A percentile compares a stretch with the other conserved stretches of the same genome.
phyloP scores from a whole-genome alignment of 768 basidiomycete genomes.

The Lactarius sp. region DNA sequence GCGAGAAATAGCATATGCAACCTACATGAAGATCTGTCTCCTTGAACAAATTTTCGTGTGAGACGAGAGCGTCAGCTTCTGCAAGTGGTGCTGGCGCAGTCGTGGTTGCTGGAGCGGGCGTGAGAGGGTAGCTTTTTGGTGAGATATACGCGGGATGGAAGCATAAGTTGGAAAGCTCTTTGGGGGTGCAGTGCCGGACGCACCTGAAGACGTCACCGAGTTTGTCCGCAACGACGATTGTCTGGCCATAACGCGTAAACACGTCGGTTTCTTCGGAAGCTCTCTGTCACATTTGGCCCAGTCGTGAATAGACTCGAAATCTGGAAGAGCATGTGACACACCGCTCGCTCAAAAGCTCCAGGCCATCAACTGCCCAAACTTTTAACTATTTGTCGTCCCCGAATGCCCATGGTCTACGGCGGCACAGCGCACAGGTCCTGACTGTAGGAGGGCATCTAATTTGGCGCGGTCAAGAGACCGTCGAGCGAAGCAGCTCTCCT shows the following conservation, averaged over 20 bases:
- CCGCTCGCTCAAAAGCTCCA: slow-evolving; percentile 61
- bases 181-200: slow-evolving; percentile 16
- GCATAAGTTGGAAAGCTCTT: background rate
- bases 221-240: slow-evolving; percentile 84
- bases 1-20: no score
- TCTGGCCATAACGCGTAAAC: slow-evolving; percentile 56
- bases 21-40: no score
- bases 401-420: slow-evolving; percentile 42
- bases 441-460: slow-evolving; percentile 36
- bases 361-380: slow-evolving; percentile 59
- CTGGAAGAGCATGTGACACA: slow-evolving; percentile 30
- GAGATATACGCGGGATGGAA: slow-evolving; percentile 47
- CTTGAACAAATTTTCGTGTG: no score
- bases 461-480: slow-evolving; percentile 34
- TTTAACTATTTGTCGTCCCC: slow-evolving; percentile 73
- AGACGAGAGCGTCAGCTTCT: slow-evolving; percentile 36
- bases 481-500: slow-evolving; percentile 47
- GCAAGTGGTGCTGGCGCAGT: slow-evolving; percentile 4
- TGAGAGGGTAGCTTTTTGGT: slow-evolving; percentile 37
- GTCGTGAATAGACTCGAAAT: background rate
- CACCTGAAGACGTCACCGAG: slow-evolving; percentile 92
- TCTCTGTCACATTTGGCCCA: slow-evolving; percentile 43
- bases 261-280: slow-evolving; percentile 79
- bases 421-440: slow-evolving; percentile 57
- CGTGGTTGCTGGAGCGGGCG: slow-evolving; percentile 17